A percentile compares a stretch with the other conserved stretches of the same genome.
These are phyloP conservation scores for Talaromyces marneffei DNA, from an alignment of 2,329 filamentous ascomycete genomes.

Conservation along the genomic window DNA sequence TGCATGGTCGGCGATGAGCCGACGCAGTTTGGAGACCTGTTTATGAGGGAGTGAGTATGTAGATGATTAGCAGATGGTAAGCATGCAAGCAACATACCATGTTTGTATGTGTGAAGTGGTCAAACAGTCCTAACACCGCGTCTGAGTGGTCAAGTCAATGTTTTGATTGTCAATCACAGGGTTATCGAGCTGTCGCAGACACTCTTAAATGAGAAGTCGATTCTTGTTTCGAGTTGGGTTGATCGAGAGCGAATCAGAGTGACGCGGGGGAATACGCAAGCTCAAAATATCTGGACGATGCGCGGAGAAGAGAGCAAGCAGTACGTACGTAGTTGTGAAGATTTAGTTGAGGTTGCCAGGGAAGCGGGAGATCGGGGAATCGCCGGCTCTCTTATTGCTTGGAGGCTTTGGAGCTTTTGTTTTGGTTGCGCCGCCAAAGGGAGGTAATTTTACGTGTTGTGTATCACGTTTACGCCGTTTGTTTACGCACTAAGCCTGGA, in stretches of 20 bases:
- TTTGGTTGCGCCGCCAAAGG: not conserved
- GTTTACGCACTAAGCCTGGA: not conserved
- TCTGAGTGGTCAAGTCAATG: not conserved
- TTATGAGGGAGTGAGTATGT: not conserved
- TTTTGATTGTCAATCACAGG: not conserved
- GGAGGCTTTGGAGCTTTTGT: not conserved
- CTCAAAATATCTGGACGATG: not conserved
- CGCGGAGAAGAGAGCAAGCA: not conserved
- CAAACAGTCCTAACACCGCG: not conserved
- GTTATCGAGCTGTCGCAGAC: not conserved
- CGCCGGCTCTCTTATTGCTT: not conserved
- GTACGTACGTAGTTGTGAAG: not conserved
- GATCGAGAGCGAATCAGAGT: not conserved
- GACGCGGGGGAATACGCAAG: not conserved
- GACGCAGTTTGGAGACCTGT: slow-evolving; percentile 44
- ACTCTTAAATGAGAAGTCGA: not conserved
- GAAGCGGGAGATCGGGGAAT: slow-evolving; percentile 3
- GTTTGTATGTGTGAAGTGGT: not conserved
- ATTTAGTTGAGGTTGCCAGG: slow-evolving; percentile 8
- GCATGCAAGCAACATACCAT: not conserved
- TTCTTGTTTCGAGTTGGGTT: not conserved
- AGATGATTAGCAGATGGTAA: not conserved
- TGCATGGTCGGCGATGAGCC: slow-evolving; percentile 56
- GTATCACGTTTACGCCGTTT: not conserved
- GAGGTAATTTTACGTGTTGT: slow-evolving; percentile 3